Evolutionary conservation across 805 yeast genomes (phyloP), one percentile per base, ranked within the genome.

Genomic region (Nakazawaea sp.): DNA sequence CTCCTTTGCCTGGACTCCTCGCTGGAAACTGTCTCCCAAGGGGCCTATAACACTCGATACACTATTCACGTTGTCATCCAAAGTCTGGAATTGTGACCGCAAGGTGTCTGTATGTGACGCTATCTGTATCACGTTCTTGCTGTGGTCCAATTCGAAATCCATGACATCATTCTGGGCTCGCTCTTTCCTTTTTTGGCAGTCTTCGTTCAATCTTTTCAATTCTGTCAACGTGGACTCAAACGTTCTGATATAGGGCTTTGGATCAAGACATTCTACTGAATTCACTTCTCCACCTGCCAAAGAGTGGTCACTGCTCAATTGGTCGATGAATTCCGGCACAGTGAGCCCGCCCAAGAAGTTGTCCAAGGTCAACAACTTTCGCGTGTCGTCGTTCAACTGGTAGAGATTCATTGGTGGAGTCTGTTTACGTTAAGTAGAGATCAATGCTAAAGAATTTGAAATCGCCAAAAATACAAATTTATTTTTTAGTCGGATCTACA

Each of bases 161-260:
- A 72, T 68, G 1, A 81, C 86, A 15, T 75, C 77, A 15, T 59
- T 61, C 33, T 72, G 81, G 17, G 78, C 64, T n/a, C 60, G 58
- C 4, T 59, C 59, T 44, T 76, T 79, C 37, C 68, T 68, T 12
- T 56, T 53, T 4, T 59, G 53, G 3, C 88, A 74, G 30, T 81
- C 81, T 1, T 68, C 71, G 32, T 68, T 68, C 30, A 92, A 59
- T 34, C 66, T 66, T 48, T 76, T 73, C 45, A 90, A 62, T 50
- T 86, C 90, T 32, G 77, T 68, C 31, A 88, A 62, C 2, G 92
- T 85, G 1, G 89, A 77, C 53, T 90, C 97, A 56, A 92, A 89
- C 0, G 96, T 86, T 47, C 96, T 73, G 32, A 90, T 90, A 53
- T 85, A 92, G 2, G 97, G 97, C 51, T 86, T 87, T 1, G 97